These are phyloP conservation scores for Pseudotulostoma volvatum DNA, from an alignment of 495 filamentous ascomycete genomes.

Conservation along the genomic window DNA sequence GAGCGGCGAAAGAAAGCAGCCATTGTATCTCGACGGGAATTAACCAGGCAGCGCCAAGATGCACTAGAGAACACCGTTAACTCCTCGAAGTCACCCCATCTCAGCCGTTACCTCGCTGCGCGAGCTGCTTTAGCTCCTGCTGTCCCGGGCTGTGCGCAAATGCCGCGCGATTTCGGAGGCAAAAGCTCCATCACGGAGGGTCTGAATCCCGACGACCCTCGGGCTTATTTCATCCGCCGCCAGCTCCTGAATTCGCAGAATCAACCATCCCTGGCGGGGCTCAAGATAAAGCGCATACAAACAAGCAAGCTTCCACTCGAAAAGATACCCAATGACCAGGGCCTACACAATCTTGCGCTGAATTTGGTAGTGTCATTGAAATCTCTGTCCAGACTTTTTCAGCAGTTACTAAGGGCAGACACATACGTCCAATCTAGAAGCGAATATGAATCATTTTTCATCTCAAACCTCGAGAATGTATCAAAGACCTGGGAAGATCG, in stretches of 20 bases:
- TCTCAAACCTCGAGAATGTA: slow-evolving; percentile 1
- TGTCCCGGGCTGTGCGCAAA: neutral
- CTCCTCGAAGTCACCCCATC: slow-evolving; percentile 17
- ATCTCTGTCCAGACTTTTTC: slow-evolving; percentile 2
- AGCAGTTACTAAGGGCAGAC: slow-evolving; percentile 4
- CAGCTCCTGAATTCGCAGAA: neutral
- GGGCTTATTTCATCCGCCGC: slow-evolving; percentile 22
- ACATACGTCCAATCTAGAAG: slow-evolving; percentile 10
- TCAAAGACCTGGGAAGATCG: slow-evolving; percentile 6
- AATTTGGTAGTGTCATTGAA: slow-evolving; percentile 4
- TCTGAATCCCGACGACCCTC: slow-evolving; percentile 17
- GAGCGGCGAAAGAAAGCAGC: slow-evolving; percentile 27
- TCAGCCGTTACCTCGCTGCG: slow-evolving; percentile 23
- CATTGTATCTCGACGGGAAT: slow-evolving; percentile 13
- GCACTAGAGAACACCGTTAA: slow-evolving; percentile 1
- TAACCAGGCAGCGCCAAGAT: slow-evolving; percentile 4
- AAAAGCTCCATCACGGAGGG: neutral
- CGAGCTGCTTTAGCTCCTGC: slow-evolving; percentile 17
- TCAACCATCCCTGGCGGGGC: slow-evolving; percentile 4
- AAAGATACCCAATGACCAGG: slow-evolving; percentile 17
- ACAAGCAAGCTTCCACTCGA: slow-evolving; percentile 21
- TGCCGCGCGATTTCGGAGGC: neutral
- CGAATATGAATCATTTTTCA: slow-evolving; percentile 7
- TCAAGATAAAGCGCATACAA: slow-evolving; percentile 11
- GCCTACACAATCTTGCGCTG: slow-evolving; percentile 14